Evolutionary conservation across 2,329 filamentous ascomycete species (phyloP), one percentile per base, ranked within the genome.

Genomic region (Paracorniculantispora psalliotae): DNA sequence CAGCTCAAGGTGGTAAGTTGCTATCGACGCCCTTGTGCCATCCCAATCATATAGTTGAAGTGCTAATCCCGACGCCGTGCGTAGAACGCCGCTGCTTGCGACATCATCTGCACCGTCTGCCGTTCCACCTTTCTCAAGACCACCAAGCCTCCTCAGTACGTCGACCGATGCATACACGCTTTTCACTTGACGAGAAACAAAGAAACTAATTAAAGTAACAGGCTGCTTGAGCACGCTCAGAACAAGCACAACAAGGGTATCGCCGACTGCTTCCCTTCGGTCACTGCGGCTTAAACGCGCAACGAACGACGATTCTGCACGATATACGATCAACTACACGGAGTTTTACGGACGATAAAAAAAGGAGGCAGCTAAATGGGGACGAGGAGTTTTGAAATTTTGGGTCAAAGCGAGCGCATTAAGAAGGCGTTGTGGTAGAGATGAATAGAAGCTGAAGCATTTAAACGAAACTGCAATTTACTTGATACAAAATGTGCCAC

Each of bases 61-160:
- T 28, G 26, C 41, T 51, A 23, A 58, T 28, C 43, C 21, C 26
- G 17, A 6, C 39, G 7, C 10, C 41, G 13, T 5, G 41, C 25
- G 35, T 65, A 90, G 87, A 92, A 92, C 77, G 79, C 82, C 66
- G 79, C 86, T 66, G 89, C 89, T 61, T 89, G 86, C 79, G 86
- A 83, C 69, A 90, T 92, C 73, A 87, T 90, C 74, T 92, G 89
- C 81, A 77, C 83, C 65, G 79, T 85, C 68, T 92, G 89, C 87
- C 89, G 86, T 75, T 83, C 87, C 66, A 89, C 88, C 30, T 92
- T 92, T 77, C 81, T 92, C 66, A 87, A 88, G 79, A 92, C 89
- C 37, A 88, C 87, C 62, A 87, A 88, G 70, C 84, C 81, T 62
- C 87, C 87, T 67, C 85, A 88, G 84, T 87, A 79, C 65, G 83